Conservation (phyloP, 1,139 yeast genomes). For the Zygoascus sp. region DNA sequence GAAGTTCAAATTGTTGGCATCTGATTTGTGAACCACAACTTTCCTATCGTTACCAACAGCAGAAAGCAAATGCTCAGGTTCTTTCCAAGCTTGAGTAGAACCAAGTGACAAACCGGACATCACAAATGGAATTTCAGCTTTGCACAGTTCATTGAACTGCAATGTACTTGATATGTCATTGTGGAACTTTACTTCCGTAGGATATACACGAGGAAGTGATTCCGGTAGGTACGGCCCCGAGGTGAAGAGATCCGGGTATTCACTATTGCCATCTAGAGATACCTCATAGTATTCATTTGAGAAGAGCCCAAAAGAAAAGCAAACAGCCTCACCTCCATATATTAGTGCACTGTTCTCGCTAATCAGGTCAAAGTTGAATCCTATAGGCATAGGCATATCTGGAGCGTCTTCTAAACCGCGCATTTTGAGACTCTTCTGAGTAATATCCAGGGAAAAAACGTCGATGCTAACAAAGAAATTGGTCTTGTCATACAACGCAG, state of each 20-base stretch:
- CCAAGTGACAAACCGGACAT: conserved; percentile 28
- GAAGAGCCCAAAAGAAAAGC: conserved; percentile 76
- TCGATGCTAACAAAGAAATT: conserved; percentile 5
- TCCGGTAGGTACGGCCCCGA: not conserved
- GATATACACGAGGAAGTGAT: not conserved
- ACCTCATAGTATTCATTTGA: conserved; percentile 42
- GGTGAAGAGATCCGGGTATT: not conserved
- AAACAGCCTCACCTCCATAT: conserved; percentile 76
- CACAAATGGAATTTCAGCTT: conserved; percentile 14
- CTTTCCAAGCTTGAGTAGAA: conserved; percentile 30
- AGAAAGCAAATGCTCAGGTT: conserved; percentile 29
- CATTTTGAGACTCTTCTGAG: conserved; percentile 15
- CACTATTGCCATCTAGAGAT: conserved; percentile 1
- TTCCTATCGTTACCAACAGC: conserved; percentile 29
- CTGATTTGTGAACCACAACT: conserved; percentile 33
- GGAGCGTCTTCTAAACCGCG: conserved; percentile 1
- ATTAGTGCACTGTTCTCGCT: conserved; percentile 32
- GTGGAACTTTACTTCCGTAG: not conserved
- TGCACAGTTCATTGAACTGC: conserved; percentile 11
- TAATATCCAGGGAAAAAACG: not conserved
- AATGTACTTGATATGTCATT: conserved; percentile 1
- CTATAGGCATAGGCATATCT: conserved; percentile 54
- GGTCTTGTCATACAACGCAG: conserved; percentile 21
- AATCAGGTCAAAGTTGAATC: conserved; percentile 42
- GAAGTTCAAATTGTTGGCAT: conserved; percentile 29